Base-by-base conservation (phyloP, 768 basidiomycete species). In the Sistotremastrum niveocremeum region DNA sequence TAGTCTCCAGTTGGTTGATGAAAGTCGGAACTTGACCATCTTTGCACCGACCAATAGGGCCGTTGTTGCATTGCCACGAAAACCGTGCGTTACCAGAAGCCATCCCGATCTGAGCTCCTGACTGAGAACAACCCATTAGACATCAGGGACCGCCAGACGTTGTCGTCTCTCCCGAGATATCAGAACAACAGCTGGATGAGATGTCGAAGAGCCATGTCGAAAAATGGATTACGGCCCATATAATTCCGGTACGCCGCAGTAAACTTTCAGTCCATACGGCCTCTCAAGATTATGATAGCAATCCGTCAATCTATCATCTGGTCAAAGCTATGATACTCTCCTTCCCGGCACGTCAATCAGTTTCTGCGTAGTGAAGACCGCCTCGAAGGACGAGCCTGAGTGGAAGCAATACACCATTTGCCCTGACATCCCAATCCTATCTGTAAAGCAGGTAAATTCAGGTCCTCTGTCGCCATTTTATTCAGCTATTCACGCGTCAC, bases 41-140 rank as follows among this genome's bases (percentile, higher is more conserved):
- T 70, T 94, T 38, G 87, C 81, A 4, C 89, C 89, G 1, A 85
- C 83, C 29, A 91, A 94, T 62, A 84, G 81, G 60, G 89, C 87
- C 6, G 77, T 91, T 10, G 86, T 89, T 76, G 79, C 79, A 4
- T 64, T 90, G 45, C 60, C 77, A 3, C 65, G 77, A 55, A 90
- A 91, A 62, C 89, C 89, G 85, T 91, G 62, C 64, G 84, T 68
- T 32, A 32, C 32, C 32, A 32, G 33, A 29, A 38, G 10, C 20
- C 20, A 32, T 7, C 10, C 36, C n/a, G 35, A 33, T 20, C 32
- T 49, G 44, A 48, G n/a, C 34, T 35, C 35, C 35, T 30, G 35
- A 37, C 44, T 49, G 43, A 39, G 12, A 46, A 44, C 49, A 20
- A 20, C 20, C 20, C 20, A 20, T 20, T 20, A 86, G 84, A 49